Percentiles rank a stretch among this genome's conserved stretches.
Evolutionary conservation across 176 grass and related monocot genomes (phyloP).

Genomic region (Melocanna baccifera): DNA sequence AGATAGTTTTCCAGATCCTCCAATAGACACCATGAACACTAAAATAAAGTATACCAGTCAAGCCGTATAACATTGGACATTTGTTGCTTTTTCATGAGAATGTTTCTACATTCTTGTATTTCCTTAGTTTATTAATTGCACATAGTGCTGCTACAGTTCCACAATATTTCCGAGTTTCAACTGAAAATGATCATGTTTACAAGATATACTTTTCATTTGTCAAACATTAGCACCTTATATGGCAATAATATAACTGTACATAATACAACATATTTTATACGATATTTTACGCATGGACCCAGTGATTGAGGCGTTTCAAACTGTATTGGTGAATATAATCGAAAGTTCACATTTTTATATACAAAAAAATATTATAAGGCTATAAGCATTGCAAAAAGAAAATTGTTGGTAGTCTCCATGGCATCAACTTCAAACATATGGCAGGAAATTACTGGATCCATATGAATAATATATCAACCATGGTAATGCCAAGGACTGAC

Average conservation of each 20-base stretch:
- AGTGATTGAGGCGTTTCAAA: neutral
- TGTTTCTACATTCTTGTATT: neutral
- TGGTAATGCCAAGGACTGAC: neutral
- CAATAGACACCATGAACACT: neutral
- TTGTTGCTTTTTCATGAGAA: neutral
- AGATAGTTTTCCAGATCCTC: neutral
- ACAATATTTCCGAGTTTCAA: neutral
- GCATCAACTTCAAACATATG: neutral
- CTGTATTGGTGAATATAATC: neutral
- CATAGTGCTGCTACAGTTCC: neutral
- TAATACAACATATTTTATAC: neutral
- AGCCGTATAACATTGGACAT: neutral
- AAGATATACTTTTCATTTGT: neutral
- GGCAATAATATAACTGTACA: neutral
- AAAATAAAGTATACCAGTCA: neutral
- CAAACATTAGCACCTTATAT: neutral
- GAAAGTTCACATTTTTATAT: neutral
- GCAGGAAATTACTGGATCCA: neutral
- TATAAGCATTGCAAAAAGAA: neutral
- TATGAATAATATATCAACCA: neutral
- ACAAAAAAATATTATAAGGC: neutral
- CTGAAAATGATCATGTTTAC: neutral
- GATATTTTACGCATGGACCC: neutral
- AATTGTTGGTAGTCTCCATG: neutral
- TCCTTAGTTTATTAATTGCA: neutral